A percentile compares a stretch with the other conserved stretches of the same genome.
phyloP scores from a whole-genome alignment of 2,329 filamentous ascomycete genomes.

The Microsporum canis region DNA sequence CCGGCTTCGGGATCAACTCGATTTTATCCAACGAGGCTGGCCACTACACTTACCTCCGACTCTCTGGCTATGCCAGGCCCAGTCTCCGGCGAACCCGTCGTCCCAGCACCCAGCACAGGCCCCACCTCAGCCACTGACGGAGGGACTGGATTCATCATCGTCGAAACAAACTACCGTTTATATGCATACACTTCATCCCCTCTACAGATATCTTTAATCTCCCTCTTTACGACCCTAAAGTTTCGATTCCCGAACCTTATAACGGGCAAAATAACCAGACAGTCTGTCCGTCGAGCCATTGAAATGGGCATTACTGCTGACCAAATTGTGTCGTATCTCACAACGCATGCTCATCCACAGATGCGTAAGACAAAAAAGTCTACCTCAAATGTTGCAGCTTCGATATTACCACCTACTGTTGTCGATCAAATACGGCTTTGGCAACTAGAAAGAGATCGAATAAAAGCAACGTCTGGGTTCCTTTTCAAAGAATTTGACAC shows the following conservation, averaged over 20 bases:
- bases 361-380: constrained; percentile 55
- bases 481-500: constrained; percentile 80
- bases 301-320: constrained; percentile 83
- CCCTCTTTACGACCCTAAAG: constrained; percentile 75
- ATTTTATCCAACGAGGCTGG: constrained; percentile 84
- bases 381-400: constrained; percentile 36
- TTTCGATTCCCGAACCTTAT: constrained; percentile 93
- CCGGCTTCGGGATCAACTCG: constrained; percentile 33
- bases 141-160: constrained; percentile 66
- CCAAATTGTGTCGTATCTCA: constrained; percentile 89
- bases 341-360: constrained; percentile 86
- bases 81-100: constrained; percentile 52
- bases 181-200: constrained; percentile 95
- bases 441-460: constrained; percentile 94
- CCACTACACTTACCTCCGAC: constrained; percentile 78
- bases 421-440: constrained; percentile 95
- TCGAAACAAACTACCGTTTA: constrained; percentile 95
- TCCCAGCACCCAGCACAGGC: constrained; percentile 23
- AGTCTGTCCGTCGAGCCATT: constrained; percentile 79
- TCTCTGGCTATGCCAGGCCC: constrained; percentile 60
- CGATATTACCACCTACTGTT: constrained; percentile 84
- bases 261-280: constrained; percentile 77
- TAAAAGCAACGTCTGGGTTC: constrained; percentile 73
- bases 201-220: constrained; percentile 85
- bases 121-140: constrained; percentile 24